A percentile compares a stretch with the other conserved stretches of the same genome.
phyloP scores from a whole-genome alignment of 2,329 filamentous ascomycete species.

The Colletotrichum caudatum region DNA sequence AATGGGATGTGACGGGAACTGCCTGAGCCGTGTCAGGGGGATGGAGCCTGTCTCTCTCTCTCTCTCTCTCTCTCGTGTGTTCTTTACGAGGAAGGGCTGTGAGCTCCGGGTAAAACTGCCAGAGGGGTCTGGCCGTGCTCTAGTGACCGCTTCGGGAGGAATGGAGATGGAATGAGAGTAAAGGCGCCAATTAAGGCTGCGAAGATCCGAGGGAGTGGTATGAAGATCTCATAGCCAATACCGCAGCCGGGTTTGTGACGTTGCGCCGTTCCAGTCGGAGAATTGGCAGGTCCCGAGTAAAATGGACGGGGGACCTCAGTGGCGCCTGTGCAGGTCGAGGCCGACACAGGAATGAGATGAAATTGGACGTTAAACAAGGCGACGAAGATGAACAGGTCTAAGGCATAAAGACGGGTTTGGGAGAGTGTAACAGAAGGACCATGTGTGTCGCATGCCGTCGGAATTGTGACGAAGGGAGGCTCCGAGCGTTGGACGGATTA shows the following conservation, averaged over 20 bases:
- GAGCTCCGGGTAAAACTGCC: not conserved
- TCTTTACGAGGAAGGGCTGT: not conserved
- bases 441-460: slow-evolving; percentile 39
- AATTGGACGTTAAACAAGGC: slow-evolving; percentile 23
- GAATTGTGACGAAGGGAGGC: slow-evolving; percentile 37
- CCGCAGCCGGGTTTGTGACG: slow-evolving; percentile 21
- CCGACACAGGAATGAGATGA: slow-evolving; percentile 36
- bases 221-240: slow-evolving; percentile 38
- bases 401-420: slow-evolving; percentile 38
- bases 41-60: not conserved
- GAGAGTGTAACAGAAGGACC: slow-evolving; percentile 37
- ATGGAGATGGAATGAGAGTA: slow-evolving; percentile 21
- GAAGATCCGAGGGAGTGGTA: slow-evolving; percentile 36
- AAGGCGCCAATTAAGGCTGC: slow-evolving; percentile 23
- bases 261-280: slow-evolving; percentile 34
- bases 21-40: not conserved
- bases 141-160: slow-evolving; percentile 9
- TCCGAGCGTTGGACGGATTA: slow-evolving; percentile 40
- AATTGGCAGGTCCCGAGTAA: slow-evolving; percentile 27
- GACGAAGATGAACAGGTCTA: slow-evolving; percentile 24
- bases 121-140: not conserved
- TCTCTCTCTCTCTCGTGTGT: not conserved
- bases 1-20: not conserved
- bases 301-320: slow-evolving; percentile 6
- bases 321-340: slow-evolving; percentile 23